A percentile compares a stretch with the other conserved stretches of the same genome.
Conservation (phyloP, 768 basidiomycete species). For the Suillus ampliporus region DNA sequence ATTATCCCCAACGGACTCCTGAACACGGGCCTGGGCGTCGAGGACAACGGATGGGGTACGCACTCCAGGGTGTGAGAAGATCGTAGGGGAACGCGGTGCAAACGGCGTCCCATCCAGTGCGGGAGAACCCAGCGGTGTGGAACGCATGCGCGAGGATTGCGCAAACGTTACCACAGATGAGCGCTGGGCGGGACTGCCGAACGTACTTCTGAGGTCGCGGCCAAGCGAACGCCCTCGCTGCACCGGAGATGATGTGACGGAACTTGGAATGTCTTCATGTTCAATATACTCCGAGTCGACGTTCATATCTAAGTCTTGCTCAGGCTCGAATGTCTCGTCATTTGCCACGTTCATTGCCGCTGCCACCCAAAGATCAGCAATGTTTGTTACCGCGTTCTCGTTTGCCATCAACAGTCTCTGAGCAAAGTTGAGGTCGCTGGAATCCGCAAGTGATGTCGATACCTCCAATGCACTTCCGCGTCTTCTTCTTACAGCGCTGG, state of each 20-base stretch:
- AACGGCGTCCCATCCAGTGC: constrained; percentile 41
- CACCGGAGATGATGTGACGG: constrained; percentile 12
- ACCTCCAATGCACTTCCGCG: constrained; percentile 54
- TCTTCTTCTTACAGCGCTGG: constrained; percentile 54
- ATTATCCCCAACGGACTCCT: constrained; percentile 44
- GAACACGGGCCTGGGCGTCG: constrained; percentile 67
- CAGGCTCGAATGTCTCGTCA: constrained; percentile 54
- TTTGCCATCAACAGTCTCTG: constrained; percentile 91
- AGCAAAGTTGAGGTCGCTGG: constrained; percentile 79
- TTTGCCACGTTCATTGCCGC: constrained; percentile 95
- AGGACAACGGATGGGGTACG: constrained; percentile 76
- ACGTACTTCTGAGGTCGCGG: constrained; percentile 16
- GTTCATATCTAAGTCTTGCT: constrained; percentile 42
- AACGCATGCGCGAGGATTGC: constrained; percentile 29
- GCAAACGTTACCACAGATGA: constrained; percentile 33
- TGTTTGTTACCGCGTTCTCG: constrained; percentile 91
- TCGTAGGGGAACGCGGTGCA: constrained; percentile 66
- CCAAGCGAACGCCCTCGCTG: constrained; percentile 24
- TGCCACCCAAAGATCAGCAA: constrained; percentile 97
- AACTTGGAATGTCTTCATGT: constrained; percentile 36
- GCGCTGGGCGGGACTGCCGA: constrained; percentile 23
- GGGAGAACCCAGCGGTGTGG: constrained; percentile 39
- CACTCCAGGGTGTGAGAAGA: constrained; percentile 86
- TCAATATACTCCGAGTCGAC: constrained; percentile 51
- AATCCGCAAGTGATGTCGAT: constrained; percentile 45